Base-by-base conservation (phyloP, 2,329 filamentous ascomycete genomes). In the Monosporascus ibericus region DNA sequence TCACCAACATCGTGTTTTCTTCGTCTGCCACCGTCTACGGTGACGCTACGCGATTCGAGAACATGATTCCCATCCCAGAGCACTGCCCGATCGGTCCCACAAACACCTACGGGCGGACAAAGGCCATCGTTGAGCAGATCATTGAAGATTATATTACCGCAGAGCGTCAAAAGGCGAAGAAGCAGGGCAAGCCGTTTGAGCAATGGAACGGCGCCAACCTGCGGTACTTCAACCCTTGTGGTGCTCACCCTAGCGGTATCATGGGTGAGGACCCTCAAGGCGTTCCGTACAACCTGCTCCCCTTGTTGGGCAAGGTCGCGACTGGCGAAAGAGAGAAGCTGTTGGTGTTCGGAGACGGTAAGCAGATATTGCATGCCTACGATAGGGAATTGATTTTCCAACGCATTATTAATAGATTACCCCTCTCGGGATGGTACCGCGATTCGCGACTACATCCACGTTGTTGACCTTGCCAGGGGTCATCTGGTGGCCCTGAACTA, bases 31-130 rank as follows among this genome's bases (percentile, higher is more conserved):
- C 95, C 62, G 94, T 99, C 61, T 99, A 99, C 72, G 94, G 94
- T 68, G 95, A 99, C 73, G 94, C 92, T 50, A 97, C 94, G 46
- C 88, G 91, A 68, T 90, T 96, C 75, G 85, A 88, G 62, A 87
- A 95, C 80, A 99, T 99, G 94, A 99, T 99, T 60, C 94, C 94
- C 59, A 99, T 99, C 67, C 94, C 94, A 49, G 94, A 99, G 76
- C 79, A 89, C 72, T 99, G 94, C 80, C 94, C 95, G 55, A 90
- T 95, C 58, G 92, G 91, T 49, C 90, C 94, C 15, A 99, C 94
- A 61, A 99, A 97, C 79, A 91, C 92, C 25, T 99, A 99, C 74
- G 95, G 94, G 58, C 90, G 90, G 73, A 99, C 94, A 59, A 99
- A 99, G 79, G 86, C 89, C 65, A 88, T 86, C 61, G 91, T 96